These are phyloP conservation scores for Thymus quinquecostatus DNA, from an alignment of 257 asterid genomes.

Conservation along the genomic window DNA sequence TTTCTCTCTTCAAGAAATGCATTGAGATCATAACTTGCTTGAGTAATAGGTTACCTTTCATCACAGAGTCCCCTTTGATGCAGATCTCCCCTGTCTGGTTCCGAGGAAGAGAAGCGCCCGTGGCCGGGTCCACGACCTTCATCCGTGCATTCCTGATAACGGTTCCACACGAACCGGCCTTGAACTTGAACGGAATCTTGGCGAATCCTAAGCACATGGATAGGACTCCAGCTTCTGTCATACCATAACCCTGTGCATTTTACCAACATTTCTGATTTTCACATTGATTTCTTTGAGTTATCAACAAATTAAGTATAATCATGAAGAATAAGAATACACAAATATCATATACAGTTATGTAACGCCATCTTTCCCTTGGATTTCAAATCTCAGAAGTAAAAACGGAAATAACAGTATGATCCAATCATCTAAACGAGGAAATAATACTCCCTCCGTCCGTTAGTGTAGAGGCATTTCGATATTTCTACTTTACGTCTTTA, in stretches of 20 bases:
- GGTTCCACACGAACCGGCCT: slow-evolving; percentile 60
- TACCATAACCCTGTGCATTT: slow-evolving; percentile 56
- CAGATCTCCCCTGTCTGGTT: slow-evolving; percentile 54
- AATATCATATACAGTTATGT: too few relatives aligned
- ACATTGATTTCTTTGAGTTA: background rate
- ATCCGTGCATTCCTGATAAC: slow-evolving; percentile 49
- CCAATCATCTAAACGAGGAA: too few relatives aligned
- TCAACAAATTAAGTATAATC: background rate
- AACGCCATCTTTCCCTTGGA: too few relatives aligned
- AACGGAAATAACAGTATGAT: background rate
- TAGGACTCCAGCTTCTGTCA: slow-evolving; percentile 63
- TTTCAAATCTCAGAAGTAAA: too few relatives aligned
- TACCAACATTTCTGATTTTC: background rate
- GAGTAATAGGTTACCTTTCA: slow-evolving; percentile 45
- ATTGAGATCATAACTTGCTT: background rate
- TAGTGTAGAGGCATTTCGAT: too few relatives aligned
- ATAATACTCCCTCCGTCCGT: too few relatives aligned
- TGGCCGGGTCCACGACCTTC: slow-evolving; percentile 54
- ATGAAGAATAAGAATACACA: too few relatives aligned
- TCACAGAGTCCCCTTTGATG: slow-evolving; percentile 48
- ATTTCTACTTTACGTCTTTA: too few relatives aligned
- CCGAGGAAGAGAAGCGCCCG: slow-evolving; percentile 45
- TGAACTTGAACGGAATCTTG: slow-evolving; percentile 44
- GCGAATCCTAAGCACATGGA: slow-evolving; percentile 58
- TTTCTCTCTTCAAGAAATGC: background rate